These are phyloP conservation scores for Monilinia fructicola DNA, from an alignment of 2,329 filamentous ascomycete genomes.

Conservation along the genomic window DNA sequence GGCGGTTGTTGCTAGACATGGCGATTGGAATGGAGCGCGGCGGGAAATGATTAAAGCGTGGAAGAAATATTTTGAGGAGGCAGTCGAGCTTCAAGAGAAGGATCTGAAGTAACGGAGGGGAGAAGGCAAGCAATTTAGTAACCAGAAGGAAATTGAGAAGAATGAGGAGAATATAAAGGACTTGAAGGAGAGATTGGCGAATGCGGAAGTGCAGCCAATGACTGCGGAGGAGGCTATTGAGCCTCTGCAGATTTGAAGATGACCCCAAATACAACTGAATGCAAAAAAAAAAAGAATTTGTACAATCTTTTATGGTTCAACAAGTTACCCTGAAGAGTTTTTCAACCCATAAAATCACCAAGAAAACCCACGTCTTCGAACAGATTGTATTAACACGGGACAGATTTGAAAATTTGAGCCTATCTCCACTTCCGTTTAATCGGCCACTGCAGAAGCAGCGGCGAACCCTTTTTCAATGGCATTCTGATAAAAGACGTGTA, in stretches of 20 bases:
- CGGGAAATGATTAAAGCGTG: slow-evolving; percentile 16
- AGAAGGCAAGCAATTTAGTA: slow-evolving; percentile 4
- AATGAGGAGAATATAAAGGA: slow-evolving; percentile 10
- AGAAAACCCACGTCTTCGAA: too few relatives aligned
- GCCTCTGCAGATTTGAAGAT: not conserved
- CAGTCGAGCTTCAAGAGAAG: not conserved
- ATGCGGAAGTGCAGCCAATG: slow-evolving; percentile 18
- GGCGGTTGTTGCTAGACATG: not conserved
- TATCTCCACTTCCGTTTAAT: too few relatives aligned
- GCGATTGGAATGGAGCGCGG: slow-evolving; percentile 2
- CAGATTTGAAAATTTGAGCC: too few relatives aligned
- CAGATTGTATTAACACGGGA: too few relatives aligned
- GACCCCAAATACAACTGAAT: too few relatives aligned
- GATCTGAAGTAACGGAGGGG: slow-evolving; percentile 17
- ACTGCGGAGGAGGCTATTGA: slow-evolving; percentile 21
- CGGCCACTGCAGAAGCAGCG: too few relatives aligned
- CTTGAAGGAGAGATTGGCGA: slow-evolving; percentile 14
- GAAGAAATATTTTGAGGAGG: slow-evolving; percentile 16
- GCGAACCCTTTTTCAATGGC: too few relatives aligned
- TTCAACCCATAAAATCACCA: too few relatives aligned
- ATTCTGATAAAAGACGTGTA: too few relatives aligned
- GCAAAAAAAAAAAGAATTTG: too few relatives aligned
- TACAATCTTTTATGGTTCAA: too few relatives aligned
- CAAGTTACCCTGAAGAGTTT: too few relatives aligned
- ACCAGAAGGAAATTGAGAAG: slow-evolving; percentile 12